phyloP scores from a whole-genome alignment of 352 stramenopile genomes.

The Phytophthora multivora region DNA sequence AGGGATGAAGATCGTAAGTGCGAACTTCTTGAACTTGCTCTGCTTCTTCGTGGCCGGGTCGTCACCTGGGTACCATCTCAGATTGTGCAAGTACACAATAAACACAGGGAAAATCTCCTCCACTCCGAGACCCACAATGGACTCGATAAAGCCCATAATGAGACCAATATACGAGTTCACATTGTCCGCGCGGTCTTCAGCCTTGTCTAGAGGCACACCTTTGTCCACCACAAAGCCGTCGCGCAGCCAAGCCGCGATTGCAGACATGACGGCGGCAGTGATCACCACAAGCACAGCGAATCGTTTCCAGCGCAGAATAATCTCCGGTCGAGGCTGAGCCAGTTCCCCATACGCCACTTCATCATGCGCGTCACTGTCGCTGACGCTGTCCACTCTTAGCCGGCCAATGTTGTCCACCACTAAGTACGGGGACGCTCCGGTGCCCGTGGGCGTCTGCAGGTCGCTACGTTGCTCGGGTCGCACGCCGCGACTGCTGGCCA shows the following conservation, averaged over 20 bases:
- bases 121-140: constrained; percentile 47
- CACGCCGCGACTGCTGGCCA: constrained; percentile 25
- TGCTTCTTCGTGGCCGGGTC: constrained; percentile 49
- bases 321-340: constrained; percentile 54
- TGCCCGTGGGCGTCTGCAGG: background rate
- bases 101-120: constrained; percentile 64
- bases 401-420: constrained; percentile 33
- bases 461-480: constrained; percentile 12
- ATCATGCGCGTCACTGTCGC: constrained; percentile 24
- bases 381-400: constrained; percentile 30
- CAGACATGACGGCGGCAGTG: constrained; percentile 44
- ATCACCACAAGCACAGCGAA: constrained; percentile 56
- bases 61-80: constrained; percentile 57
- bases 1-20: constrained; percentile 62
- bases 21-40: constrained; percentile 63
- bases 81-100: constrained; percentile 67
- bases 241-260: constrained; percentile 39
- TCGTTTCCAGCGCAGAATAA: constrained; percentile 64
- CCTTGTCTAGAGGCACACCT: constrained; percentile 22
- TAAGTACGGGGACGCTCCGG: constrained; percentile 19
- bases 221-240: constrained; percentile 45
- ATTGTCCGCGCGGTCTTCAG: constrained; percentile 33
- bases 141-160: constrained; percentile 67
- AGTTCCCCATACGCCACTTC: constrained; percentile 38
- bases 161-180: constrained; percentile 68